phyloP scores from a whole-genome alignment of 1,284 basidiomycete genomes.

The Coniferiporia weirii region DNA sequence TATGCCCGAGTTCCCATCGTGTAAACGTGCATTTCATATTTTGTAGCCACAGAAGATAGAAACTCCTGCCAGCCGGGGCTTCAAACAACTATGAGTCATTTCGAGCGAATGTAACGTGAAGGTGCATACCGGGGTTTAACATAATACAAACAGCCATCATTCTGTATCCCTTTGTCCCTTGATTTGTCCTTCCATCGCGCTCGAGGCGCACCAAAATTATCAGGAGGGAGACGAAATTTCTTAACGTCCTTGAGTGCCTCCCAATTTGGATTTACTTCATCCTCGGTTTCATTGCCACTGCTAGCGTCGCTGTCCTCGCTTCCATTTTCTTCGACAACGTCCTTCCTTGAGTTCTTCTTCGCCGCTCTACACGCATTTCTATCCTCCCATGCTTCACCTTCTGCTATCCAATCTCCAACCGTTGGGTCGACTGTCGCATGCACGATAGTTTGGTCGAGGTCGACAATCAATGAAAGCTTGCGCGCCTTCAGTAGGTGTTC shows the following conservation, averaged over 20 bases:
- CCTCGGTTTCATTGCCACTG: constrained; percentile 31
- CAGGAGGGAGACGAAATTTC: constrained; percentile 81
- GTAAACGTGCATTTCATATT: constrained; percentile 99
- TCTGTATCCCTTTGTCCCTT: constrained; percentile 58
- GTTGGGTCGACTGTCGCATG: constrained; percentile 99
- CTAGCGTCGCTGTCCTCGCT: constrained; percentile 38
- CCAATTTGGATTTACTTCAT: constrained; percentile 83
- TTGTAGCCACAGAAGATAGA: constrained; percentile 62
- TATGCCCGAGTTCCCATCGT: constrained; percentile 99
- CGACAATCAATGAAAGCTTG: constrained; percentile 92
- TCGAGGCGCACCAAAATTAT: constrained; percentile 55
- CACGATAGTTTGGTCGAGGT: constrained; percentile 97
- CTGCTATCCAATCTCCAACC: constrained; percentile 93
- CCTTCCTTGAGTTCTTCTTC: constrained; percentile 22
- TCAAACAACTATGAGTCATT: constrained; percentile 17
- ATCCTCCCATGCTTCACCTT: constrained; percentile 72
- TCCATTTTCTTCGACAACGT: constrained; percentile 26
- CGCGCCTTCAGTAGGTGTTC: constrained; percentile 69
- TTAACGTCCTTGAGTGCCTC: constrained; percentile 84
- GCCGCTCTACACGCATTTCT: constrained; percentile 38
- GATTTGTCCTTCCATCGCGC: constrained; percentile 35
- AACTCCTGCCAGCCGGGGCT: constrained; percentile 89
- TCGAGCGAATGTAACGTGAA: constrained; percentile 16
- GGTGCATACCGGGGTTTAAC: constrained; percentile 84
- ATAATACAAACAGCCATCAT: constrained; percentile 90